Evolutionary conservation across 1,284 basidiomycete species (phyloP).

Genomic region (Wallemia mellicola): DNA sequence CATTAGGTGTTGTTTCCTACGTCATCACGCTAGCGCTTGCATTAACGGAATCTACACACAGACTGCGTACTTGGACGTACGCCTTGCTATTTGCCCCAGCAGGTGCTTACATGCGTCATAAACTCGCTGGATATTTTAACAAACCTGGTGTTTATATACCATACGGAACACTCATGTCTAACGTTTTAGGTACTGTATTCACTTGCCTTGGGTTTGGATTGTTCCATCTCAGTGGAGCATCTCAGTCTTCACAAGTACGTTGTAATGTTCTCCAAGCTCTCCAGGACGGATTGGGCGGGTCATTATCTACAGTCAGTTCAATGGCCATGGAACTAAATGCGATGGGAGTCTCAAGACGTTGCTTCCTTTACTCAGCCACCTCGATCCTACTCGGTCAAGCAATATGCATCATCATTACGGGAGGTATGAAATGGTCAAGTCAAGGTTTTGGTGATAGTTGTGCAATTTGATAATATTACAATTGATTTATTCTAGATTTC

Average conservation of each 20-base stretch:
- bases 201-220: neutral
- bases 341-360: neutral
- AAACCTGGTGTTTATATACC: neutral
- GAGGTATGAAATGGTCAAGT: neutral
- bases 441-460: neutral
- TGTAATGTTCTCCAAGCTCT: neutral
- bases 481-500: neutral
- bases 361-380: neutral
- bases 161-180: neutral
- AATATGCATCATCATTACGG: neutral
- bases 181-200: neutral
- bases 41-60: neutral
- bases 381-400: neutral
- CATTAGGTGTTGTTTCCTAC: neutral
- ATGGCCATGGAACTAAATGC: neutral
- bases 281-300: neutral
- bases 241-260: neutral
- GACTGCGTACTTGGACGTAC: neutral
- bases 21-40: neutral
- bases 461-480: neutral
- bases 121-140: neutral
- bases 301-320: neutral
- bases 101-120: neutral
- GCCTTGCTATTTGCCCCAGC: neutral
- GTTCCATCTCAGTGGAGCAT: neutral